Percentiles rank a stretch among this genome's conserved stretches.
phyloP scores from a whole-genome alignment of 495 filamentous ascomycete genomes.

The Penicillium simplicissimum region DNA sequence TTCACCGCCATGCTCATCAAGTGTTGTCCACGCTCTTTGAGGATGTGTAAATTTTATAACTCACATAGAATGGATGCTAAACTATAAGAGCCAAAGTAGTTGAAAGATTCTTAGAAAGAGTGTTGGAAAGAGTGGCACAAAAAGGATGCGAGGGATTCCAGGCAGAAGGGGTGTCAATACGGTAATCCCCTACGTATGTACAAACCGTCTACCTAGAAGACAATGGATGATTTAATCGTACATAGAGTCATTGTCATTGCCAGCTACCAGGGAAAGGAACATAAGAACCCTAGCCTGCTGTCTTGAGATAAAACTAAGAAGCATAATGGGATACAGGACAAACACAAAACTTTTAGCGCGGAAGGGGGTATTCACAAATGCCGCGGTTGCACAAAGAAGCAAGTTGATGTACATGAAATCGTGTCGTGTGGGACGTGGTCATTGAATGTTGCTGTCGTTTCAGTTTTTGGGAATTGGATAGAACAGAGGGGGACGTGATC shows the following conservation, averaged over 20 bases:
- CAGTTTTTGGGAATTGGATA: constrained; percentile 2
- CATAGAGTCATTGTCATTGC: constrained; percentile 13
- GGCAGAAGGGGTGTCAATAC: too few relatives aligned
- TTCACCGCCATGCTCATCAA: too few relatives aligned
- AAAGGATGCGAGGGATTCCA: too few relatives aligned
- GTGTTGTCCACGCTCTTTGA: too few relatives aligned
- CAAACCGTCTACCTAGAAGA: neutral
- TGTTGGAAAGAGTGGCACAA: too few relatives aligned
- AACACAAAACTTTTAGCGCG: constrained; percentile 32
- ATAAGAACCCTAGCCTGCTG: neutral
- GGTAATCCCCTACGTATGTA: too few relatives aligned
- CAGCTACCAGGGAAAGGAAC: constrained; percentile 4
- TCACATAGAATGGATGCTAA: too few relatives aligned
- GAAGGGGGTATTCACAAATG: constrained; percentile 42
- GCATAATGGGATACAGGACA: constrained; percentile 15
- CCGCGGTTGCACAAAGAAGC: constrained; percentile 26
- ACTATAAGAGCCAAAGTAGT: too few relatives aligned
- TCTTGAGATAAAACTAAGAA: constrained; percentile 13
- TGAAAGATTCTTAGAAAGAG: too few relatives aligned
- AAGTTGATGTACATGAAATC: constrained; percentile 39
- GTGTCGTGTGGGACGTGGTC: constrained; percentile 16
- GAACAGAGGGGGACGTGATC: neutral
- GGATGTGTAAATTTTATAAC: too few relatives aligned
- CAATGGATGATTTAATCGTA: constrained; percentile 10
- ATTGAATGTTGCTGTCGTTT: constrained; percentile 17